Base-by-base conservation (phyloP, 2,329 filamentous ascomycete genomes). In the Fusarium nurragi region DNA sequence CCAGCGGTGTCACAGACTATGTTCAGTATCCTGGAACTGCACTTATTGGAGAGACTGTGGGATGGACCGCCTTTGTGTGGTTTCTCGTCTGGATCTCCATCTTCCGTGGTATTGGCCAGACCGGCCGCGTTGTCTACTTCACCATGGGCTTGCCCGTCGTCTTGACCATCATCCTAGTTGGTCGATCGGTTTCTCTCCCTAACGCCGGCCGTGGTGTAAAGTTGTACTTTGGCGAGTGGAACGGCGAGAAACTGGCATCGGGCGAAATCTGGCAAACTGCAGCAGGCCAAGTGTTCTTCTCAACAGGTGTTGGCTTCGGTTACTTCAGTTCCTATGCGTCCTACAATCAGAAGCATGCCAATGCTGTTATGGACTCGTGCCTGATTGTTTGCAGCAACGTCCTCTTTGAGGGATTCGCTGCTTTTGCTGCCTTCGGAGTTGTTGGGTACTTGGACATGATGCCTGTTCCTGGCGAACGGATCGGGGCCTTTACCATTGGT, bases 111-210 rank as follows among this genome's bases (percentile, higher is more conserved):
- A 84, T 87, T 19, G 83, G 84, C 0, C 71, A 86, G 58, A 87
- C 85, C 3, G 85, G 85, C 3, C 80, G 84, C 7, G 85, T 86
- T 11, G 84, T 86, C 6, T 87, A 87, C 74, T 85, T 85, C 72
- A 87, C 84, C n/a, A 87, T 87, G 84, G 84, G 84, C 1, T 71
- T 87, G 6, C 85, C 85, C 1, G 85, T 87, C 46, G 75, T 85
- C 56, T 83, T 84, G 14, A 86, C 83, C 4, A 79, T 87, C 60
- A 81, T 87, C 52, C 77, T 87, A 23, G 80, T 87, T 43, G 85
- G 83, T 18, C 80, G 85, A 3, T 78, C 82, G 0, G 71, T 82
- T 2, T 86, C 85, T 0, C 81, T 87, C 0, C 78, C 81, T 0
- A 86, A 87, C 66, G 85, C 85, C 0, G 69, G 77, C 2, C 80